Base-by-base conservation (phyloP, 1,284 basidiomycete genomes). In the Volvariella volvacea region DNA sequence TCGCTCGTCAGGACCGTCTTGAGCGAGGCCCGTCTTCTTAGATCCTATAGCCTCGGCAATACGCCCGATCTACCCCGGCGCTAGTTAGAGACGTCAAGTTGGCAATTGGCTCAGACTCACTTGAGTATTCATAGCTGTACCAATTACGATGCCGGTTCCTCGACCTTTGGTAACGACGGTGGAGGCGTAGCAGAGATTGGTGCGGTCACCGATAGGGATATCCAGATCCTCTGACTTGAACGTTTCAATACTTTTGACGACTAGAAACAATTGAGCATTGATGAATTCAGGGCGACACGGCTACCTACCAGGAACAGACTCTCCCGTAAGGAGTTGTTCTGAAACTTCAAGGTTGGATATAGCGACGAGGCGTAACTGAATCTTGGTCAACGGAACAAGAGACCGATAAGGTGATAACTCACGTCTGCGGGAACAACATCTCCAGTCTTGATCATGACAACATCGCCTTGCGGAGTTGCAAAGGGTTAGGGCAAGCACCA, bases 301-400 rank as follows among this genome's bases (percentile, higher is more conserved):
- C 17, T 8, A 38, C 12, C 17, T 17, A 9, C 12, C 62, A 43
- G 83, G 83, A 12, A 84, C 58, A 10, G 71, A 74, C 55, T 83
- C 80, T 41, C 82, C 83, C 1, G 83, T 86, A 14, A 87, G 65
- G 25, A 85, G 68, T 3, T 80, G 78, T 56, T 85, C 82, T 48
- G 83, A 81, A n/a, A 73, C 50, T 54, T 80, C 78, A 32, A 81
- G 61, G 52, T 76, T 75, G 46, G 58, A 60, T 6, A 61, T 55
- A 22, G 53, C 50, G 20, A 61, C 50, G 3, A 66, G 48, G 16
- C 63, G 55, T 15, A 66, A 39, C 64, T 63, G 42, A n/a, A n/a
- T n/a, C n/a, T n/a, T n/a, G n/a, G n/a, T n/a, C n/a, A n/a, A n/a
- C n/a, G 14, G 19, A 12, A 32, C 4, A 22, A 34, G n/a, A 20